Base-by-base conservation (phyloP, 306 rosid genomes). In the Psophocarpus tetragonolobus region DNA sequence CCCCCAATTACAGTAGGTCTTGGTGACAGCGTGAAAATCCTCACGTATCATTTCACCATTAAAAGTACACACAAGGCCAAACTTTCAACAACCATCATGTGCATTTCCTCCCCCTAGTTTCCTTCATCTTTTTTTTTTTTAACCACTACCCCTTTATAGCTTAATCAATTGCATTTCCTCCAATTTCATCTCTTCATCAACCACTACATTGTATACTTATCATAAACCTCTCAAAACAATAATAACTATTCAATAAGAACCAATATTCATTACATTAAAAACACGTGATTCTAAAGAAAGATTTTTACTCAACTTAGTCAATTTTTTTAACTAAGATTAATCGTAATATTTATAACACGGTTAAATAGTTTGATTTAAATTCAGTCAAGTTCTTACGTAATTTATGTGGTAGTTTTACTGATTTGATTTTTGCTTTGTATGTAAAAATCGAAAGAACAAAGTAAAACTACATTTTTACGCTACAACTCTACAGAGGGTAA, bases 1-100 rank as follows among this genome's bases (percentile, higher is more conserved):
- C 64, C 64, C 39, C 87, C 87, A 76, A 36, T 84, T 81, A 72
- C 80, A 72, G 85, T 71, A 56, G 83, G 77, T 71, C 61, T 76
- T 71, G 8, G 79, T 77, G 87, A 77, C 83, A 81, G 87, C 76
- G 68, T 61, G 68, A 61, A 61, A 61, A 30, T 61, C 71, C 50
- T 64, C 71, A 64, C 30, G 44, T 63, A 63, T 63, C 70, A 57
- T 57, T 1, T 57, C 66, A 58, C 20, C 4, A 13, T 57, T 29
- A 56, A 23, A 60, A 75, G 71, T 67, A 67, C 80, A 58, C 39
- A 29, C 21, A n/a, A 66, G 11, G 66, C 54, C 48, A 58, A 62
- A 35, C 11, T 66, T 24, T 58, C 26, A 65, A 14, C 68, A 58
- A 29, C 24, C 42, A 29, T 61, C 42, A 61, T 61, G 13, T 61